Percentiles rank a stretch among this genome's conserved stretches.
Evolutionary conservation across 176 grass and related monocot genomes (phyloP).

Genomic region (Puya raimondii): DNA sequence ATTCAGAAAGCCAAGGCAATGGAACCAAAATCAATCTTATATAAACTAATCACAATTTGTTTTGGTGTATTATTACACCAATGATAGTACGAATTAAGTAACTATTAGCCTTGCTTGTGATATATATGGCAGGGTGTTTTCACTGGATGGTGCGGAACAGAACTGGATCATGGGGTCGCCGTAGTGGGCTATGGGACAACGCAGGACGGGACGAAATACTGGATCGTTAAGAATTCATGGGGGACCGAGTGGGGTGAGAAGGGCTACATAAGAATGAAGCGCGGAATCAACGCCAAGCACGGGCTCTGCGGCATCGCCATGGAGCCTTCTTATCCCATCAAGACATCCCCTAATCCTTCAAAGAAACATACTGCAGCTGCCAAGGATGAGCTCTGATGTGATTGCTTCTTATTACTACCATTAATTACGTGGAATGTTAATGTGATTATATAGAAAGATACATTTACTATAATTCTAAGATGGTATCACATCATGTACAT

Average conservation of each 20-base stretch:
- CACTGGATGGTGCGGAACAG: slow-evolving; percentile 50
- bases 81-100: not conserved
- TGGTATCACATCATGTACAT: too few relatives aligned
- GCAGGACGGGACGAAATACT: slow-evolving; percentile 37
- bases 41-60: too few relatives aligned
- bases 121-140: slow-evolving; percentile 37
- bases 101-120: not conserved
- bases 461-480: too few relatives aligned
- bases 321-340: slow-evolving; percentile 68
- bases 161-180: slow-evolving; percentile 74
- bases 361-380: slow-evolving; percentile 15
- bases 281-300: slow-evolving; percentile 24
- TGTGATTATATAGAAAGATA: too few relatives aligned
- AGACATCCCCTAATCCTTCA: slow-evolving; percentile 45
- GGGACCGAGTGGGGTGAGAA: slow-evolving; percentile 44
- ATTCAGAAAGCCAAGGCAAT: too few relatives aligned
- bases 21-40: too few relatives aligned
- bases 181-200: slow-evolving; percentile 57
- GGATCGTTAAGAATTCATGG: slow-evolving; percentile 90
- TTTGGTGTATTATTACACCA: too few relatives aligned
- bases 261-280: slow-evolving; percentile 64
- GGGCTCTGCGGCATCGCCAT: slow-evolving; percentile 84
- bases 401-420: too few relatives aligned
- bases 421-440: too few relatives aligned
- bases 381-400: not conserved